Evolutionary conservation across 192 early-diverging fungal genomes (phyloP).

Genomic region (Gamsiella multidivaricata): DNA sequence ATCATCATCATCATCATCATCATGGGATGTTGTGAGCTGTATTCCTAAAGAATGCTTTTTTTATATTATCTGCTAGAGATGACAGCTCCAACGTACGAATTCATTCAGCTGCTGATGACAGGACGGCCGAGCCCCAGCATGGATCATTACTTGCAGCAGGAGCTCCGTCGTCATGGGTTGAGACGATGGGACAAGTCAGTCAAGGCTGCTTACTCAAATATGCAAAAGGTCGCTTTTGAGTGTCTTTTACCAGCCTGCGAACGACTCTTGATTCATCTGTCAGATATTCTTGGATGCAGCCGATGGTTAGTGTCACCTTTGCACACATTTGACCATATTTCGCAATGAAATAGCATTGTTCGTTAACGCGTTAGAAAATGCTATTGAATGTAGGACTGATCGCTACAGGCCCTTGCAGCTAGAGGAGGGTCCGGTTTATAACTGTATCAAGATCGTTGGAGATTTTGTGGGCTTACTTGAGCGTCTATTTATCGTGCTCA

Average conservation of each 20-base stretch:
- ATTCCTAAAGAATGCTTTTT: too few species aligned
- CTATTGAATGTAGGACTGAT: slow-evolving; percentile 12
- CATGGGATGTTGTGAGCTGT: too few species aligned
- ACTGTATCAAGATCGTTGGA: slow-evolving; percentile 32
- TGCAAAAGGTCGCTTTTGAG: slow-evolving; percentile 43
- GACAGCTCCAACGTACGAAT: slow-evolving; percentile 25
- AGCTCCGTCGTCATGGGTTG: slow-evolving; percentile 30
- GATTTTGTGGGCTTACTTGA: slow-evolving; percentile 36
- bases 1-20: too few species aligned
- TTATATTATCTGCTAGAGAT: slow-evolving; percentile 25
- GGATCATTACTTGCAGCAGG: slow-evolving; percentile 32
- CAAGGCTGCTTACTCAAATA: slow-evolving; percentile 25
- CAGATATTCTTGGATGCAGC: slow-evolving; percentile 39
- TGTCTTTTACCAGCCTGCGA: slow-evolving; percentile 39
- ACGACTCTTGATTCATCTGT: slow-evolving; percentile 24
- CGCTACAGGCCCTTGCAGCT: slow-evolving; percentile 16
- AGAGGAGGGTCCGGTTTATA: slow-evolving; percentile 10
- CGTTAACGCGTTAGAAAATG: background rate
- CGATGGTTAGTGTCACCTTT: slow-evolving; percentile 18
- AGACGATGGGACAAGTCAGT: slow-evolving; percentile 35
- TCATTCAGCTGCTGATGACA: slow-evolving; percentile 34
- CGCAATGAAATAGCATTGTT: background rate
- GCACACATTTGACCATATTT: background rate
- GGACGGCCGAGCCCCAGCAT: slow-evolving; percentile 23
- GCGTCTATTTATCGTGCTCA: slow-evolving; percentile 26